Percentiles rank a stretch among this genome's conserved stretches.
These are phyloP conservation scores for Epicoccum sorghinum DNA, from an alignment of 2,329 filamentous ascomycete genomes.

Conservation along the genomic window DNA sequence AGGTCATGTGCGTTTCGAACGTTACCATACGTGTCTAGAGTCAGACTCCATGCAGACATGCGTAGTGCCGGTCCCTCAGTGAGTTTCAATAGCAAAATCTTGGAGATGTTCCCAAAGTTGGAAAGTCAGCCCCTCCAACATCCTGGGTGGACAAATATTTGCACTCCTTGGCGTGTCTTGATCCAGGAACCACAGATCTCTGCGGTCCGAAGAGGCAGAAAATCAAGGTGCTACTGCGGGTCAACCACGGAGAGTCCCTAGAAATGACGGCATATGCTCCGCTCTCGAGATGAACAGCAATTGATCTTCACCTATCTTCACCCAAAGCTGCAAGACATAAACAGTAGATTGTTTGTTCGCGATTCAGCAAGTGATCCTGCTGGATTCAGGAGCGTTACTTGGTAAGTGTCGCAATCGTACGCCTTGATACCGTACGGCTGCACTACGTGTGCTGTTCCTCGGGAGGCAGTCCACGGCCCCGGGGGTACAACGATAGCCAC, in stretches of 20 bases:
- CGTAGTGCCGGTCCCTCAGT: no score
- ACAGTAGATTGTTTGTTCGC: background rate
- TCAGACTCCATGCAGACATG: background rate
- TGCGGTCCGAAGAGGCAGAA: background rate
- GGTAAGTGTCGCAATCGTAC: background rate
- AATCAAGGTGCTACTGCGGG: constrained; percentile 14
- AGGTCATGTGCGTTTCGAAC: constrained; percentile 3
- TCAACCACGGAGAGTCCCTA: background rate
- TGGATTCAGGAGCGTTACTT: background rate
- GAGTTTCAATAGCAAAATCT: background rate
- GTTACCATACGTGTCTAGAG: background rate
- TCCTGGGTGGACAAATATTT: background rate
- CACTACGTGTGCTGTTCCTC: no score
- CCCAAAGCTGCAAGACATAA: constrained; percentile 1
- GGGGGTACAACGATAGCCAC: background rate
- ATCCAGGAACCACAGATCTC: constrained; percentile 3
- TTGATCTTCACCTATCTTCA: background rate
- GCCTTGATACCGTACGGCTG: no score
- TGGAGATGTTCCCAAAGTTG: background rate
- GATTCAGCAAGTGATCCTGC: background rate
- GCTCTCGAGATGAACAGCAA: background rate
- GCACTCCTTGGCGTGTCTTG: background rate
- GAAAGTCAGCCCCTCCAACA: background rate
- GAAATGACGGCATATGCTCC: constrained; percentile 15
- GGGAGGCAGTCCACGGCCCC: no score